Evolutionary conservation across 2,329 filamentous ascomycete species (phyloP).

Genomic region (Colletotrichum simmondsii): DNA sequence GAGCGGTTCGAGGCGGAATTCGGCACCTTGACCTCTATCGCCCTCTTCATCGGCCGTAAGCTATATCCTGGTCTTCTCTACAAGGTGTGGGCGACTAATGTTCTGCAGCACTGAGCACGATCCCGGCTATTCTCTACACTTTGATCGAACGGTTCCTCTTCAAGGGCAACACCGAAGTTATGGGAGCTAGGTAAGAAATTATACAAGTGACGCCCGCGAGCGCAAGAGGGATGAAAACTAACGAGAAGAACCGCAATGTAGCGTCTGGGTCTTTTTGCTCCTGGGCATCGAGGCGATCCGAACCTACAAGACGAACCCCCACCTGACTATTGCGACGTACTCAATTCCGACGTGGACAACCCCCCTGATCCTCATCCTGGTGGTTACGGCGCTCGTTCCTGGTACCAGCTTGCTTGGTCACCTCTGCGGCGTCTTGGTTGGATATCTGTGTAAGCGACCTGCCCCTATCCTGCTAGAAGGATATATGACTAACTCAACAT

Average conservation of each 20-base stretch:
- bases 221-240: background rate
- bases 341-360: constrained; percentile 93
- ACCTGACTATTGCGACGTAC: constrained; percentile 71
- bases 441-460: constrained; percentile 81
- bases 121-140: constrained; percentile 86
- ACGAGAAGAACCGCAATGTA: constrained; percentile 47
- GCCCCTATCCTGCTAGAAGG: background rate
- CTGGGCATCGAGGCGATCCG: constrained; percentile 87
- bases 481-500: constrained; percentile 38
- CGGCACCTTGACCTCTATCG: constrained; percentile 87
- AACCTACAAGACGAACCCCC: constrained; percentile 83
- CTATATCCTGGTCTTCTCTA: constrained; percentile 37
- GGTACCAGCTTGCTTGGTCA: constrained; percentile 88
- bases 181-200: constrained; percentile 80
- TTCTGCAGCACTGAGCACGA: constrained; percentile 75
- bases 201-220: background rate
- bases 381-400: constrained; percentile 81
- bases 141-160: constrained; percentile 81
- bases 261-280: constrained; percentile 93
- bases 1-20: constrained; percentile 94
- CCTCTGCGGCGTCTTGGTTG: constrained; percentile 82
- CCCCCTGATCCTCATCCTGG: constrained; percentile 80
- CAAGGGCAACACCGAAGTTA: constrained; percentile 75
- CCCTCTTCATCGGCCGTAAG: constrained; percentile 92
- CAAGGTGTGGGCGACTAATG: constrained; percentile 34